Base-by-base conservation (phyloP, 495 filamentous ascomycete species). In the Corynascus novoguineensis region DNA sequence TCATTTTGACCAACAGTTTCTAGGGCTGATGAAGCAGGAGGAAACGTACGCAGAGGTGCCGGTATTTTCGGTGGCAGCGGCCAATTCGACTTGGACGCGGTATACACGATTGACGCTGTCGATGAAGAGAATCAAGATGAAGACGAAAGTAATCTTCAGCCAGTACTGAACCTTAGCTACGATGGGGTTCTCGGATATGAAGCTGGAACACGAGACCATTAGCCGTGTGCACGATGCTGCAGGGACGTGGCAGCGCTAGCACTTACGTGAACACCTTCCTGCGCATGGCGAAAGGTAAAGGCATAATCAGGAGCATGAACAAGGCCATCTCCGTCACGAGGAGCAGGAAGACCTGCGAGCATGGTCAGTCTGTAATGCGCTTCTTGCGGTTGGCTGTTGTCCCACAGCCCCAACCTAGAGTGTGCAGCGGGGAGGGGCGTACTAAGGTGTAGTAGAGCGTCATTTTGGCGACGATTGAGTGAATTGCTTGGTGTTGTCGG, bases 61-160 rank as follows among this genome's bases (percentile, higher is more conserved):
- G 22, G 63, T 60, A n/a, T 64, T 61, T 44, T 85, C 77, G 27
- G 81, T 73, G 61, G 79, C 76, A 10, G 78, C 71, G 11, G 78
- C 73, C n/a, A 96, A 76, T 72, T 98, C 93, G 57, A 89, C 75
- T 73, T 97, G 92, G 47, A 98, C 93, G 22, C 92, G 89, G 70
- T 96, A 97, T 63, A 98, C 93, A 46, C 93, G 90, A 75, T 98
- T 98, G 70, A 98, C 90, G 71, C 91, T 96, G 76, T 98, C 93
- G 69, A 98, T 82, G 79, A 97, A 98, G 48, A 98, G 85, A 55
- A 98, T 96, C 42, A 97, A 74, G 65, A 98, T 97, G 75, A 97
- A 97, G 64, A 97, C 90, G 67, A 97, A 98, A 3, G 90, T 95
- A 44, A 98, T 98, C 86, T 97, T 75, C 44, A 78, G 60, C 55